phyloP scores from a whole-genome alignment of 768 basidiomycete species.

The Tubosaeta sp. region DNA sequence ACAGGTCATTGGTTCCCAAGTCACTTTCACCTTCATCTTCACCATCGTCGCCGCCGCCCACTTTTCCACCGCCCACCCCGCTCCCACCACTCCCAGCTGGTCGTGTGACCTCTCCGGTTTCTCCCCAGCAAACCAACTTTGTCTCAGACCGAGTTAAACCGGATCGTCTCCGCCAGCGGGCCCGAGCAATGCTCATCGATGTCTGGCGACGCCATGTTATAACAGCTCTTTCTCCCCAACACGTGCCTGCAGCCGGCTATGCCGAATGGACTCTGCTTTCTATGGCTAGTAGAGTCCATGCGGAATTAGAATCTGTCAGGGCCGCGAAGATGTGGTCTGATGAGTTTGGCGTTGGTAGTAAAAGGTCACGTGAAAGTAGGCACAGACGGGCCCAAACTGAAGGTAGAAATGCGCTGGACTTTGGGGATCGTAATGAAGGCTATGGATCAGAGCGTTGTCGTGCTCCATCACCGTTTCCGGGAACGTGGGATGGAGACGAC shows the following conservation, averaged over 20 bases:
- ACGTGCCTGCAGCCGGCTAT: constrained; percentile 33
- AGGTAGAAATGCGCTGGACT: constrained; percentile 38
- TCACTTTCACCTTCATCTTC: constrained; percentile 28
- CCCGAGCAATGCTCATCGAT: constrained; percentile 65
- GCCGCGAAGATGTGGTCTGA: not conserved
- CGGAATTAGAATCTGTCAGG: constrained; percentile 16
- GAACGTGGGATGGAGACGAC: constrained; percentile 11
- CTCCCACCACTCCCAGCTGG: constrained; percentile 29
- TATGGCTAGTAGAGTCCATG: constrained; percentile 15
- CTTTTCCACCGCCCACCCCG: constrained; percentile 25
- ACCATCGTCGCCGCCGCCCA: constrained; percentile 18
- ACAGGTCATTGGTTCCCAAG: constrained; percentile 31
- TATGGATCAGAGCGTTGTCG: constrained; percentile 25
- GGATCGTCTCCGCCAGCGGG: constrained; percentile 51
- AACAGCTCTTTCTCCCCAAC: constrained; percentile 41
- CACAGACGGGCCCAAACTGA: constrained; percentile 46
- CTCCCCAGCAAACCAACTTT: constrained; percentile 10
- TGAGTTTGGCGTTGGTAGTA: not conserved
- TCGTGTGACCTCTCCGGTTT: constrained; percentile 27
- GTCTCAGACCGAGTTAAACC: constrained; percentile 20
- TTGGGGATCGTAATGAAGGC: constrained; percentile 20
- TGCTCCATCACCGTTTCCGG: constrained; percentile 24
- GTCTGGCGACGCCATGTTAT: constrained; percentile 59
- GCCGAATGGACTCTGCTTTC: constrained; percentile 30
- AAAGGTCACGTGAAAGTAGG: constrained; percentile 31